Evolutionary conservation across 306 rosid genomes (phyloP), one percentile per base, ranked within the genome.

Genomic region (Acmispon strigosus): DNA sequence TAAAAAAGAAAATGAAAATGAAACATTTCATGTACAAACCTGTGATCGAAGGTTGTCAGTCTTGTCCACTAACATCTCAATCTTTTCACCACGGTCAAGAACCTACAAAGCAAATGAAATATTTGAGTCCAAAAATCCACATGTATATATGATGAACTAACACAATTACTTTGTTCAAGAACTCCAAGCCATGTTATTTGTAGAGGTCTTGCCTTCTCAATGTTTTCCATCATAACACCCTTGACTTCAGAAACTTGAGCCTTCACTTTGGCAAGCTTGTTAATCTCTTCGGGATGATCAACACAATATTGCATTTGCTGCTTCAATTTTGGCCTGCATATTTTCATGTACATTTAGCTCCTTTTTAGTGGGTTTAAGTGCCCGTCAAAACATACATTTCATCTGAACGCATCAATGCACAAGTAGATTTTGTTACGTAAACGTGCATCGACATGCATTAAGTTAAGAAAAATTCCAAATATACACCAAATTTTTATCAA

Each of bases 171-270:
- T 2, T 18, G 5, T 1, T 43, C 10, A 27, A 39, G 8, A 34
- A 13, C 0, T 62, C 7, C 19, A 44, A 34, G 44, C 8, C 20
- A 54, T 54, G 14, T 4, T 1, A 42, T 45, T 24, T 16, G 32
- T 16, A 12, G 49, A 70, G 17, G 62, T 47, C 60, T 60, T 77
- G 75, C 97, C 95, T 94, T 91, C 73, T 91, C 99, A 70, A 94
- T 94, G 76, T 94, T 94, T 76, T 94, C 99, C 99, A 94, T 91
- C 99, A 94, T 94, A 53, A 94, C 99, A 81, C 97, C 97, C 86
- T 90, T 94, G 43, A 94, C 99, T 86, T 94, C 99, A 75, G 99
- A 76, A 73, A 94, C 97, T 73, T 94, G 99, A 73, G 97, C 96
- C 84, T 94, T 91, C 73, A 94, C 99, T 86, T 89, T 94, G 5